phyloP scores from a whole-genome alignment of 108 stramenopile species.

The Conticribra weissflogii region DNA sequence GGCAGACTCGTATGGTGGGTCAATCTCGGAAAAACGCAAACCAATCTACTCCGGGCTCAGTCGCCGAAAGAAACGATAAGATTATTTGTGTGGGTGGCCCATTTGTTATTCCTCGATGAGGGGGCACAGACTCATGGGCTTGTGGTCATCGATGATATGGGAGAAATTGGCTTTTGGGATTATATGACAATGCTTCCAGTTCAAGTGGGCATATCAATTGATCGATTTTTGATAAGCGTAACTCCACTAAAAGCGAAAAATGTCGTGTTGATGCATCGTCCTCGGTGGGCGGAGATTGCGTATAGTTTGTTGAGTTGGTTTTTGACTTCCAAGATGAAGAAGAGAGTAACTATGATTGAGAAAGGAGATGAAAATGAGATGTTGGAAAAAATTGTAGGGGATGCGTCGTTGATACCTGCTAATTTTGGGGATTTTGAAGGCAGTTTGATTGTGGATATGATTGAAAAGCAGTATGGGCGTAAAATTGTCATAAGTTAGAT shows the following conservation, averaged over 20 bases:
- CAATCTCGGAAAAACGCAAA: conserved; percentile 57
- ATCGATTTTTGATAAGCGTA: conserved; percentile 66
- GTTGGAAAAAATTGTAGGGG: conserved; percentile 36
- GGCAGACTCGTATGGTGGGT: conserved; percentile 67
- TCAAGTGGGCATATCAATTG: conserved; percentile 57
- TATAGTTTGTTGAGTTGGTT: conserved; percentile 51
- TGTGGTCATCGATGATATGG: conserved; percentile 55
- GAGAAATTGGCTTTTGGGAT: conserved; percentile 50
- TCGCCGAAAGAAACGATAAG: conserved; percentile 46
- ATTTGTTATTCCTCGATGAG: conserved; percentile 60
- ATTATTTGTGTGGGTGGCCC: conserved; percentile 60
- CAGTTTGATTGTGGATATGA: conserved; percentile 23
- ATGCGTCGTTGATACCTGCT: conserved; percentile 29
- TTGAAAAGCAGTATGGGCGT: conserved; percentile 19
- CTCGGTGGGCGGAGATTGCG: conserved; percentile 48
- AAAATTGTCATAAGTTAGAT: too few species aligned
- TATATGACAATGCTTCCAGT: conserved; percentile 65
- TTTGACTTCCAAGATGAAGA: conserved; percentile 51
- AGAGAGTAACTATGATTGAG: conserved; percentile 47
- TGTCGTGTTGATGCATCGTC: conserved; percentile 50
- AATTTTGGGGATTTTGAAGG: conserved; percentile 32
- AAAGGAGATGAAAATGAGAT: conserved; percentile 35
- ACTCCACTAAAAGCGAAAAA: conserved; percentile 65
- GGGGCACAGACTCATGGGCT: conserved; percentile 60
- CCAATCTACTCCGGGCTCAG: conserved; percentile 40